Evolutionary conservation across 495 filamentous ascomycete genomes (phyloP).

Genomic region (Talaromyces liani): DNA sequence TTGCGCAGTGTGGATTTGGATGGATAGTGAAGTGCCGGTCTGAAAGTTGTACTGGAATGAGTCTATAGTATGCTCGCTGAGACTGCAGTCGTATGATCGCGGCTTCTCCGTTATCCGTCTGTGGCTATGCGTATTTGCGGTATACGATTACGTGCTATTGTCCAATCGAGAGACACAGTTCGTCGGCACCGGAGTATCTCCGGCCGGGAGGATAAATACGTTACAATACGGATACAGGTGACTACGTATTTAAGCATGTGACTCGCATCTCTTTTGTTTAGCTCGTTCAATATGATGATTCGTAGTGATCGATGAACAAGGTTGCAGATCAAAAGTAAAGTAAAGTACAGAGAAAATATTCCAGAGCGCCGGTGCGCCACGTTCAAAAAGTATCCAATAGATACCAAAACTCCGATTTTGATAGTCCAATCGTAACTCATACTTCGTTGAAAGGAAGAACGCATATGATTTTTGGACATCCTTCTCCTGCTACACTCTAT

Average conservation of each 20-base stretch:
- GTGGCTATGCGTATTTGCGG: neutral
- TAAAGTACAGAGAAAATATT: neutral
- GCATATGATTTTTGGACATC: neutral
- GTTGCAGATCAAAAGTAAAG: neutral
- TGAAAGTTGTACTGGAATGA: neutral
- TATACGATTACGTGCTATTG: neutral
- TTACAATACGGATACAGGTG: neutral
- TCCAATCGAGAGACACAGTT: neutral
- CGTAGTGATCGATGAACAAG: neutral
- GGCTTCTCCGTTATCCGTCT: constrained; percentile 1
- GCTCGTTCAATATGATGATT: neutral
- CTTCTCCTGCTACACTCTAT: neutral
- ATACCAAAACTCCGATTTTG: neutral
- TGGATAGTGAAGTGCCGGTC: neutral
- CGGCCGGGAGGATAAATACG: neutral
- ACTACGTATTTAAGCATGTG: neutral
- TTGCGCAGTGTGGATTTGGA: neutral
- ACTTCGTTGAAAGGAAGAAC: neutral
- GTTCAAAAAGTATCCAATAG: neutral
- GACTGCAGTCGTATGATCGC: constrained; percentile 6
- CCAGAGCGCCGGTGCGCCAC: neutral
- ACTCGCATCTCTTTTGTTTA: neutral
- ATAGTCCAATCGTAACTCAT: neutral
- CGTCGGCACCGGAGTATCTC: neutral
- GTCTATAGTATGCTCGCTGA: neutral